Percentiles rank a stretch among this genome's conserved stretches.
Evolutionary conservation across 306 rosid species (phyloP).

Genomic region (Biancaea sappan): DNA sequence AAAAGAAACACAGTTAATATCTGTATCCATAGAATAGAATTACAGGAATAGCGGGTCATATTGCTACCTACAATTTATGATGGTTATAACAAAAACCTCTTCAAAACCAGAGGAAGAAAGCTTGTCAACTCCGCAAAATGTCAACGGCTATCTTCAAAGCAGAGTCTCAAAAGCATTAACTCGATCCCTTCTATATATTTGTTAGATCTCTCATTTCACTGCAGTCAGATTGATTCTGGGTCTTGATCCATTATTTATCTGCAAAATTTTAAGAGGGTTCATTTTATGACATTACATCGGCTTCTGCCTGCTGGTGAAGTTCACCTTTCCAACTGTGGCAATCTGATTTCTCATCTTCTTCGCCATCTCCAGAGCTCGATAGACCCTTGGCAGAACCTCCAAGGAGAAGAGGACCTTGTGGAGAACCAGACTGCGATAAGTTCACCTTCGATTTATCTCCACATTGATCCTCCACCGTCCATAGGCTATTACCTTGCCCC

Average conservation of each 20-base stretch:
- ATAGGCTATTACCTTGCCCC: constrained; percentile 36
- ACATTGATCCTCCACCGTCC: constrained; percentile 49
- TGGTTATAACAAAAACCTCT: constrained; percentile 40
- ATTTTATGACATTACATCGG: constrained; percentile 39
- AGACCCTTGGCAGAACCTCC: constrained; percentile 57
- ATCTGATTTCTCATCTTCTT: constrained; percentile 79
- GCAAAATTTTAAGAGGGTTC: constrained; percentile 48
- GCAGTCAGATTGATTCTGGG: constrained; percentile 19
- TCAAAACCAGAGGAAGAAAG: constrained; percentile 19
- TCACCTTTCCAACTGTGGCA: constrained; percentile 69
- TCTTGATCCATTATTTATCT: constrained; percentile 45
- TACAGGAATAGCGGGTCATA: neutral
- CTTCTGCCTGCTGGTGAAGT: constrained; percentile 41
- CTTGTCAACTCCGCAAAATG: constrained; percentile 29
- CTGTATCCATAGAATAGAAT: constrained; percentile 15
- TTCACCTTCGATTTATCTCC: constrained; percentile 56
- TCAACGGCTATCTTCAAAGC: constrained; percentile 35
- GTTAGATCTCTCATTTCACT: constrained; percentile 6
- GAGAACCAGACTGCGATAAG: constrained; percentile 60
- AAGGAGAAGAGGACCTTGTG: constrained; percentile 65
- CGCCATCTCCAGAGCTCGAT: constrained; percentile 65
- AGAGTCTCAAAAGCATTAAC: neutral
- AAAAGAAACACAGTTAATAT: neutral
- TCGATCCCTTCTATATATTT: constrained; percentile 7
- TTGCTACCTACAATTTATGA: constrained; percentile 34